phyloP scores from a whole-genome alignment of 2,329 filamentous ascomycete genomes.

The Seiridium cupressi region DNA sequence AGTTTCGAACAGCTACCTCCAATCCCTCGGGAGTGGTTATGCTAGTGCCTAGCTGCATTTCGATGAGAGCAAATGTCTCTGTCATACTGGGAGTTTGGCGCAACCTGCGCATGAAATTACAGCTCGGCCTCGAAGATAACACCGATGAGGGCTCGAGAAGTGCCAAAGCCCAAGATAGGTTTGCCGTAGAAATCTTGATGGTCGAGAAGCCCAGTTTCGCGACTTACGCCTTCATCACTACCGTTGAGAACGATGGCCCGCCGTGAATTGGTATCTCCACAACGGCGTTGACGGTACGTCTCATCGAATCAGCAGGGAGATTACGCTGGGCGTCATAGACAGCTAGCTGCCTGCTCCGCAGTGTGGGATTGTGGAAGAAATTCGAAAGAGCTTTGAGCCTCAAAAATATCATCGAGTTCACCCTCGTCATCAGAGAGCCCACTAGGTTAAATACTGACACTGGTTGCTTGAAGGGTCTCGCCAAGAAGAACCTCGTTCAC shows the following conservation, averaged over 20 bases:
- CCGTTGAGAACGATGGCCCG: not conserved
- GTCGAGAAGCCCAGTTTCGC: not conserved
- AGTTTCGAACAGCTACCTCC: not conserved
- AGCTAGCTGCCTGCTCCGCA: not conserved
- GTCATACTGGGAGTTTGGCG: too few species aligned
- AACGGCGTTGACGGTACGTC: not conserved
- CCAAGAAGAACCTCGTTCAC: not conserved
- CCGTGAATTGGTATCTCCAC: not conserved
- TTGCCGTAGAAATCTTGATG: not conserved
- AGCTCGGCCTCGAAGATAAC: not conserved
- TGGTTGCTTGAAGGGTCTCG: not conserved
- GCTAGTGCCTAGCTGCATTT: too few species aligned
- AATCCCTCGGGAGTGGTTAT: too few species aligned
- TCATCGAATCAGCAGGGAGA: not conserved
- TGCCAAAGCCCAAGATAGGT: not conserved
- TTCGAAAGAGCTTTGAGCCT: not conserved
- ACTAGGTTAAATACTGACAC: not conserved
- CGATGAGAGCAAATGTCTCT: too few species aligned
- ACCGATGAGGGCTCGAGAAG: not conserved
- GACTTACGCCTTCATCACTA: not conserved
- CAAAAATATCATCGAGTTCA: not conserved
- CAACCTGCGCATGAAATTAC: not conserved
- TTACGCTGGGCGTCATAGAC: not conserved
- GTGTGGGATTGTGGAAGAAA: not conserved
- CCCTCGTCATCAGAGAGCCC: not conserved